Evolutionary conservation across 2,329 filamentous ascomycete species (phyloP), one percentile per base, ranked within the genome.

Genomic region (Aspergillus hortae): DNA sequence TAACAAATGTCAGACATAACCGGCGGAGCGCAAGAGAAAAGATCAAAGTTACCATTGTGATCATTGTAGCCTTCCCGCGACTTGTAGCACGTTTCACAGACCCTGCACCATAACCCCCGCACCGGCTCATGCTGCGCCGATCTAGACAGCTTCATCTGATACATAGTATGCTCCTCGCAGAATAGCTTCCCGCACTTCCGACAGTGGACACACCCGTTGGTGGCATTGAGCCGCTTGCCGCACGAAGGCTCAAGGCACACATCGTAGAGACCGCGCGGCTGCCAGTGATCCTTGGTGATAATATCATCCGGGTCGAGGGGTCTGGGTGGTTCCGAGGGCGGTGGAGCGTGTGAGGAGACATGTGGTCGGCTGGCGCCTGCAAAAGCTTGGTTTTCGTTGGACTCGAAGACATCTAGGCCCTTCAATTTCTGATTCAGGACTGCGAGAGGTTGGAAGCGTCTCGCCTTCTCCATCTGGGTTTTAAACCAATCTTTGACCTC

Each of bases 31-130:
- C 7, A 21, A 35, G 23, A 2, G 1, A 35, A 14, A 12, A n/a
- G 17, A 42, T 12, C 15, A 4, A 30, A 1, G 51, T 50, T 62
- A 76, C 76, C 89, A 50, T 81, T 82, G 61, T 92, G 88, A 64
- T 99, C 92, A 67, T 95, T 96, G 72, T 99, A 99, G 3, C 94
- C 94, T 23, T 92, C 90, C 63, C 94, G 83, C 47, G 91, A 96
- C 75, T 96, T 97, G 75, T 94, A 99, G 74, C 94, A 99, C n/a
- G 94, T 97, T 75, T 99, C 94, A 67, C 94, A 99, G 2, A 97
- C 92, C 47, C 94, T 78, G 62, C 90, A 95, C 94, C 94, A 99
- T 61, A 90, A 83, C 6, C 94, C 94, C 56, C 92, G 80, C 1
- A 94, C 84, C 0, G 94, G 92, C 58, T 99, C 94, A 71, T 96